Conservation (phyloP, 2,329 filamentous ascomycete genomes). For the Sporothrix phasma region DNA sequence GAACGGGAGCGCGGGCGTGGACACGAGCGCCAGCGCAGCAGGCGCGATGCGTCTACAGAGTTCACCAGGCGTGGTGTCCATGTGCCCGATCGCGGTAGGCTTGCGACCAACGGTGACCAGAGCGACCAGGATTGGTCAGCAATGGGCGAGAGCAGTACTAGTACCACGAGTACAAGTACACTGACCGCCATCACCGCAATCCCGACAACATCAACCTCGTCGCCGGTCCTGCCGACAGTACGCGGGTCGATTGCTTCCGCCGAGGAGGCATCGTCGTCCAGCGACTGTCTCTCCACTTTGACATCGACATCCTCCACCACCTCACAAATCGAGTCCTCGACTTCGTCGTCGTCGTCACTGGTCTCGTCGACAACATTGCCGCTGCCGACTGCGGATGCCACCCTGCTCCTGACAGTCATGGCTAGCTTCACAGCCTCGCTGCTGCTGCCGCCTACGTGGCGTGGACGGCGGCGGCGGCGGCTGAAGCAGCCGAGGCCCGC, state of each 20-base stretch:
- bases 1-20: background rate
- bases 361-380: background rate
- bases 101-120: background rate
- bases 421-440: background rate
- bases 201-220: too few relatives aligned
- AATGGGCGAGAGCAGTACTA: background rate
- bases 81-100: background rate
- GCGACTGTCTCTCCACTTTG: background rate
- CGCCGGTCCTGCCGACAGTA: background rate
- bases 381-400: background rate
- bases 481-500: background rate
- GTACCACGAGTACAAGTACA: background rate
- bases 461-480: constrained; percentile 7
- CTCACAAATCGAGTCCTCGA: background rate
- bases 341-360: background rate
- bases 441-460: constrained; percentile 9
- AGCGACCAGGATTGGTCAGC: background rate
- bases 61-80: background rate
- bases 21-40: background rate
- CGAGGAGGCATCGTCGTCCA: background rate
- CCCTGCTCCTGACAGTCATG: background rate
- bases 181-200: background rate
- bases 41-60: too few relatives aligned
- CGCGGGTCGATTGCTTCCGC: background rate
- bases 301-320: background rate